phyloP scores from a whole-genome alignment of 148 eudicot species.

The Silene conica region DNA sequence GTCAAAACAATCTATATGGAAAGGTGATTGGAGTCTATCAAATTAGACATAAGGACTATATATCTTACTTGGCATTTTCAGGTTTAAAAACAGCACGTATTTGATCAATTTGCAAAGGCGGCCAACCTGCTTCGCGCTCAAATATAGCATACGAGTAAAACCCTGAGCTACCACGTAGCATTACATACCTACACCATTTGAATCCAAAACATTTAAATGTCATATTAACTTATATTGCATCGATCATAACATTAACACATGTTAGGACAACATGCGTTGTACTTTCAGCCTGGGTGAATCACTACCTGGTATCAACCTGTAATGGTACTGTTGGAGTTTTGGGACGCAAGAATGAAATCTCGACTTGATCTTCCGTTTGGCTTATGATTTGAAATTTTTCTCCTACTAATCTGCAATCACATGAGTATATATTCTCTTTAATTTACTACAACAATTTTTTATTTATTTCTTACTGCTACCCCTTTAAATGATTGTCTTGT shows the following conservation, averaged over 20 bases:
- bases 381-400: slow-evolving; percentile 28
- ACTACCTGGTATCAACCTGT: slow-evolving; percentile 42
- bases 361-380: slow-evolving; percentile 30
- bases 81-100: slow-evolving; percentile 65
- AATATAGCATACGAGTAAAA: slow-evolving; percentile 64
- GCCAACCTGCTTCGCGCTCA: slow-evolving; percentile 42
- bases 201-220: background rate
- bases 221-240: too few relatives aligned
- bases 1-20: background rate
- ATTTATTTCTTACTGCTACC: background rate
- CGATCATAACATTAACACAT: too few relatives aligned
- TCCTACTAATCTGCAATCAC: slow-evolving; percentile 32
- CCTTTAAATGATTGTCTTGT: too few relatives aligned
- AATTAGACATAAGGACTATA: background rate
- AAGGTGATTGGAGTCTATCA: background rate
- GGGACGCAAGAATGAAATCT: slow-evolving; percentile 39
- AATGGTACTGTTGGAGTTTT: slow-evolving; percentile 28
- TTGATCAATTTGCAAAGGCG: slow-evolving; percentile 35
- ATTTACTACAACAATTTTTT: background rate
- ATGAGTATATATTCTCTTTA: background rate
- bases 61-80: slow-evolving; percentile 33
- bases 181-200: slow-evolving; percentile 43
- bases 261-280: too few relatives aligned
- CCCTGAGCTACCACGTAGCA: slow-evolving; percentile 57
- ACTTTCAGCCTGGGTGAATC: too few relatives aligned